Base-by-base conservation (phyloP, 2,329 filamentous ascomycete species). In the Coniochaeta hoffmannii region DNA sequence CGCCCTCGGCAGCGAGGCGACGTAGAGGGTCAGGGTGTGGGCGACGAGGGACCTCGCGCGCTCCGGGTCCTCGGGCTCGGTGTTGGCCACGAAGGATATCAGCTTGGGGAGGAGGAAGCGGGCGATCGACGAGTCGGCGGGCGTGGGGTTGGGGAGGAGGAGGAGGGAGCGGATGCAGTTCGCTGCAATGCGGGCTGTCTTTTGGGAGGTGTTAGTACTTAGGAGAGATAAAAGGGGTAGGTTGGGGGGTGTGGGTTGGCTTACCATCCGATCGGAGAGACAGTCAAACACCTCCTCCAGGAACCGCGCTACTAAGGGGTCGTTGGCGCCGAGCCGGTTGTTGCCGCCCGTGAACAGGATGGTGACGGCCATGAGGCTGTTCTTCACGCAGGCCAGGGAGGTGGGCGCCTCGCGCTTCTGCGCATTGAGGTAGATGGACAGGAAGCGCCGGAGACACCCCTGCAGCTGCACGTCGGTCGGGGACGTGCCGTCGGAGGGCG, bases 341-440 rank as follows among this genome's bases (percentile, higher is more conserved):
- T 84, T 80, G 7, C 89, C 88, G 38, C 87, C 87, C 9, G 90
- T 96, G 58, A 99, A 85, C 9, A 99, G 80, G 57, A 99, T 88
- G 0, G 94, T 96, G 50, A 88, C 87, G 1, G 91, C 90, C 50
- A 99, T 78, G 5, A 99, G 81, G 4, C 88, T 89, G 66, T 97
- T 99, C 76, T 95, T 97, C 65, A 97, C 93, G 68, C 91, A 96
- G 1, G 87, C 77, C 24, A 99, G 77, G 3, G 91, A 90, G 5
- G 87, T 85, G 19, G 92, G 85, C 9, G 69, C 72, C 64, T 92
- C 88, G 38, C 89, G 81, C 67, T 86, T 89, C 70, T 92, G 89
- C 0, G 86, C 87, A 61, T 88, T 78, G 22, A 88, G 77, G 61
- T 91, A 85, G 54, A 95, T 94, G 17, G 87, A 83, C 24, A 96